Evolutionary conservation across 1,284 basidiomycete genomes (phyloP), one percentile per base, ranked within the genome.

Genomic region (Moesziomyces globuligerus): DNA sequence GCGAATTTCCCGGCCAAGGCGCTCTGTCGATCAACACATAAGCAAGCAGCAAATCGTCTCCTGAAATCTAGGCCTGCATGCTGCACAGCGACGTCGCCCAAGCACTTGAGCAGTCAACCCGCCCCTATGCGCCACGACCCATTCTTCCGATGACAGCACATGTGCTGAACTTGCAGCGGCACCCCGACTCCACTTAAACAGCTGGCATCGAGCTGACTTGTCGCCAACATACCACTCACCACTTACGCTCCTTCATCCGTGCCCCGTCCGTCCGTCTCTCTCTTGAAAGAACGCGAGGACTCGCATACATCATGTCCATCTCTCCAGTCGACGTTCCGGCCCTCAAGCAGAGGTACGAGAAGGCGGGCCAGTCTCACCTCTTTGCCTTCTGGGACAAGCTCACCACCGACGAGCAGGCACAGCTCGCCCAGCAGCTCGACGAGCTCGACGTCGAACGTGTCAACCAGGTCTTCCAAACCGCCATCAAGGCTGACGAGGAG

Each of bases 381-480:
- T 88, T 98, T 83, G 86, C 89, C 34, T 96, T 94, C 86, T 97
- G 90, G 90, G 86, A 89, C 65, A 84, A 86, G 49, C 89, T 98
- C 62, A 85, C 88, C 42, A 84, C 88, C 7, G 56, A 85, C 7
- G 89, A 95, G 78, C 91, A 90, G 77, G 81, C 83, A 8, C 76
- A 86, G 13, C 87, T 98, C 44, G 83, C 88, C 52, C 79, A 84
- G 38, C 95, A 98, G 84, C 90, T 98, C 76, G 86, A 88, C 39
- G 84, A 86, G 11, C 90, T 98, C 81, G 90, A 98, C 83, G 90
- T 96, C 67, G 87, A 90, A 65, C 91, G 94, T 74, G 92, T 98
- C 67, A 98, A 98, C 86, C 87, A 88, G 70, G 89, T 97, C 74
- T 95, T 89, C 87, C 80, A 86, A 51, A 90, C 89, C 72, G 91